Evolutionary conservation across 805 yeast genomes (phyloP).

Genomic region (Ogataea thermomethanolica): DNA sequence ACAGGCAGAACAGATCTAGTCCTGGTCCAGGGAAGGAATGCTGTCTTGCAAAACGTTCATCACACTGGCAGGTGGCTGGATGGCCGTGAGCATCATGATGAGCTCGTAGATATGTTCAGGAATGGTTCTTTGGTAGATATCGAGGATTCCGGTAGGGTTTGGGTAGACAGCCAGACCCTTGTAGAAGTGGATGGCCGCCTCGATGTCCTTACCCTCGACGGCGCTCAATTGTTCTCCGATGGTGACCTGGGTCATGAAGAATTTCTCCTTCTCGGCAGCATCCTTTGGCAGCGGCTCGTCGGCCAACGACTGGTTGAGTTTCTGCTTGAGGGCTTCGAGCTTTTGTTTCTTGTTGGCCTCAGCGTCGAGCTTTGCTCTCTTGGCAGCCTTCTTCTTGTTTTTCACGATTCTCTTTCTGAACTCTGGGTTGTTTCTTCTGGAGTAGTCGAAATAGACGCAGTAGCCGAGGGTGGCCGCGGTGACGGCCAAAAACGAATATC

Average conservation of each 20-base stretch:
- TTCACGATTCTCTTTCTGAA: slow-evolving; percentile 77
- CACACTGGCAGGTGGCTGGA: slow-evolving; percentile 81
- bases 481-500: slow-evolving; percentile 37
- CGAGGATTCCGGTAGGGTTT: slow-evolving; percentile 86
- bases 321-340: slow-evolving; percentile 56
- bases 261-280: slow-evolving; percentile 64
- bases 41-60: slow-evolving; percentile 57
- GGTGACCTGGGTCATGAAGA: slow-evolving; percentile 80
- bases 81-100: slow-evolving; percentile 84
- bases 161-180: slow-evolving; percentile 93
- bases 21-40: slow-evolving; percentile 25
- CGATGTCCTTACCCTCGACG: slow-evolving; percentile 63
- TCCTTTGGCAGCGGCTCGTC: slow-evolving; percentile 75
- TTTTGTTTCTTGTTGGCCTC: slow-evolving; percentile 58
- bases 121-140: slow-evolving; percentile 84
- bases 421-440: slow-evolving; percentile 75
- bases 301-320: slow-evolving; percentile 60
- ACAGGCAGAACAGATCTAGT: slow-evolving; percentile 11
- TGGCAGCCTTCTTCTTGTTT: slow-evolving; percentile 58
- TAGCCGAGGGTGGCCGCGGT: slow-evolving; percentile 65
- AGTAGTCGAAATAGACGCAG: slow-evolving; percentile 87
- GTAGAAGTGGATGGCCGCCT: slow-evolving; percentile 88
- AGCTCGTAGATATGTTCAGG: slow-evolving; percentile 80
- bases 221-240: slow-evolving; percentile 78
- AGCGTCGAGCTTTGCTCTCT: slow-evolving; percentile 49